Evolutionary conservation across 2,329 filamentous ascomycete genomes (phyloP).

Genomic region (Stachybotrys elegans): DNA sequence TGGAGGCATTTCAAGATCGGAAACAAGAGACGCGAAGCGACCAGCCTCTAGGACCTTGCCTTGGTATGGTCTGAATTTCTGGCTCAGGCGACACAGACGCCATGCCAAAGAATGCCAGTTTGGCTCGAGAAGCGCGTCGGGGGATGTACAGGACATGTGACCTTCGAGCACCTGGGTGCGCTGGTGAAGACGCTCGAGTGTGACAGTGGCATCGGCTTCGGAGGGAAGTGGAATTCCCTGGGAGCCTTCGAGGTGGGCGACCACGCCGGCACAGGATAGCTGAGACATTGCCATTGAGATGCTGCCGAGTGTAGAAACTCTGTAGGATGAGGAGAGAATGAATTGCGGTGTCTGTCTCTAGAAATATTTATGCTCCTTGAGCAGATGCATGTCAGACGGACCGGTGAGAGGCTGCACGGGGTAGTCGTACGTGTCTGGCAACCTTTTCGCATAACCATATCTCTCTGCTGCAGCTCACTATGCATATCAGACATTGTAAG

Average conservation of each 20-base stretch:
- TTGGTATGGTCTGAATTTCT: no score
- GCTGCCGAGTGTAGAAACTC: no score
- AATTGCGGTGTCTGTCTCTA: no score
- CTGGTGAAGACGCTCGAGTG: background rate
- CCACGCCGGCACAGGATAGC: background rate
- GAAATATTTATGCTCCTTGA: no score
- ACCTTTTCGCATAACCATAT: no score
- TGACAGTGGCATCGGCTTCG: background rate
- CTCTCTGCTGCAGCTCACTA: no score
- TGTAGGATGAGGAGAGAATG: no score
- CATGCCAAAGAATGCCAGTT: background rate
- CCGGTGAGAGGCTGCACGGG: no score
- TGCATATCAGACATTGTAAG: no score
- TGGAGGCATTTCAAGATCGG: background rate
- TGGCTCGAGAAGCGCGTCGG: background rate
- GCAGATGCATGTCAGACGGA: no score
- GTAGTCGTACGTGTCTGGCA: no score
- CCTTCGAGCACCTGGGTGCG: background rate
- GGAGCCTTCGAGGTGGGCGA: conserved; percentile 1
- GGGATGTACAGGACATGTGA: background rate
- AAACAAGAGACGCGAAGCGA: background rate
- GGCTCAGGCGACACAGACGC: background rate
- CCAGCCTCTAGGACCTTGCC: background rate
- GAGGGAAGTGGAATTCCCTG: background rate
- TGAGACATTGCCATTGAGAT: background rate